Conservation (phyloP, 2,329 filamentous ascomycete species). For the Colletotrichum sp. region DNA sequence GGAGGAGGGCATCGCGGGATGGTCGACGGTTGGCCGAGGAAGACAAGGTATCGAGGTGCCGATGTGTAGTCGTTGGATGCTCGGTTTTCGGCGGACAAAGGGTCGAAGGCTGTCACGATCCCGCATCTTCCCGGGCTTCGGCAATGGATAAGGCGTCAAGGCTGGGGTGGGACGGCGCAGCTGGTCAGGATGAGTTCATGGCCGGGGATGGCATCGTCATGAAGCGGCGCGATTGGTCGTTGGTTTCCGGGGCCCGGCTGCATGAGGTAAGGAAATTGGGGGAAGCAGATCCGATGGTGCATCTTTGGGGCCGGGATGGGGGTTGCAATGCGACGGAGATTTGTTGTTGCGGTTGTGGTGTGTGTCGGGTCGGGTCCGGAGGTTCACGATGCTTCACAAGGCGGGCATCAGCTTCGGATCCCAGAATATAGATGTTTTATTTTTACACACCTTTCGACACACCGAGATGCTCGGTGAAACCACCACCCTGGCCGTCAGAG, state of each 20-base stretch:
- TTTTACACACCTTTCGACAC: background rate
- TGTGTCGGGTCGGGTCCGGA: background rate
- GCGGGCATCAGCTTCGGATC: background rate
- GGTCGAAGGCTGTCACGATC: background rate
- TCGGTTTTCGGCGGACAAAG: slow-evolving; percentile 17
- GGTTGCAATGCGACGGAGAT: background rate
- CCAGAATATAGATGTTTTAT: background rate
- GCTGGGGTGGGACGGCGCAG: background rate
- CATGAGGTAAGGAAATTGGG: slow-evolving; percentile 11
- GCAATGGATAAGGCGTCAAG: slow-evolving; percentile 2
- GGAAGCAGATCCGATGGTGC: background rate
- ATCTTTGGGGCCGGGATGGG: background rate
- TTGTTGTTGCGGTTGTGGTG: slow-evolving; percentile 6
- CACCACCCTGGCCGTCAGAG: background rate
- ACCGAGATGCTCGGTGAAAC: background rate
- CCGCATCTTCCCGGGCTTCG: slow-evolving; percentile 21
- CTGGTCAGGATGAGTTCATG: slow-evolving; percentile 8
- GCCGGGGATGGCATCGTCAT: slow-evolving; percentile 6
- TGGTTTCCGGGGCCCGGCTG: slow-evolving; percentile 9
- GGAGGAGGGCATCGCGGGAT: background rate
- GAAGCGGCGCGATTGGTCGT: slow-evolving; percentile 11
- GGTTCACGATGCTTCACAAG: background rate
- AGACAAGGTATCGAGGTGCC: background rate
- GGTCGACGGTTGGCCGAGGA: slow-evolving; percentile 3
- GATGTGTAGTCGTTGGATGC: background rate